These are phyloP conservation scores for Alternaria ethzedia DNA, from an alignment of 2,329 filamentous ascomycete species.

Conservation along the genomic window DNA sequence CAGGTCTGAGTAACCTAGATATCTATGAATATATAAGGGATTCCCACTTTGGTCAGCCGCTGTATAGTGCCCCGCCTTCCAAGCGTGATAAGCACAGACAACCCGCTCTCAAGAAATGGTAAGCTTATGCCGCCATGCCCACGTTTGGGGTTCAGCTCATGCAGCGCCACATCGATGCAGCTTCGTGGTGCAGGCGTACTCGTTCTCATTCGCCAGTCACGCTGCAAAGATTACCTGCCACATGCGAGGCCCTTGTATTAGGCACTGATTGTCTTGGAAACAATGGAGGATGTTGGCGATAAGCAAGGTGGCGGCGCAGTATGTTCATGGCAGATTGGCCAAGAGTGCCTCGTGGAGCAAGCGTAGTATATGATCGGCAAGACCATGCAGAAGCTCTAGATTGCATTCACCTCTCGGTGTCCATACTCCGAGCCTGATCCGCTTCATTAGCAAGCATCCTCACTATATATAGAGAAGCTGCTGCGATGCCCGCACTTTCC, in stretches of 20 bases:
- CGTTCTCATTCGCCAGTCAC: not conserved
- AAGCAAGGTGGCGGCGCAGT: not conserved
- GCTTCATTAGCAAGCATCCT: not conserved
- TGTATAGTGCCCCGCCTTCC: not conserved
- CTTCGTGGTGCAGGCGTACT: not conserved
- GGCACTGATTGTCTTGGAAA: not conserved
- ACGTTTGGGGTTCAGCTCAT: not conserved
- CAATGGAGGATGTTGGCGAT: not conserved
- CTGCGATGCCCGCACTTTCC: constrained; percentile 1
- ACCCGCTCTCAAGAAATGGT: not conserved
- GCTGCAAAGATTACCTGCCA: not conserved
- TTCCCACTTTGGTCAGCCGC: not conserved
- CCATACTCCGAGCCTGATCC: not conserved
- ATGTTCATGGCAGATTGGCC: not conserved
- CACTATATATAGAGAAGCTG: not conserved
- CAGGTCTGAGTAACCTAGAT: not conserved
- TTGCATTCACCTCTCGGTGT: not conserved
- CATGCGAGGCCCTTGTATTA: not conserved
- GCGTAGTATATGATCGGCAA: not conserved
- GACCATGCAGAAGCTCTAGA: not conserved
- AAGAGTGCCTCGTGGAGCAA: not conserved
- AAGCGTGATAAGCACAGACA: constrained; percentile 3
- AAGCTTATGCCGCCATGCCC: not conserved
- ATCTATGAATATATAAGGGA: not conserved
- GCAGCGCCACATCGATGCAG: not conserved